A percentile compares a stretch with the other conserved stretches of the same genome.
These are phyloP conservation scores for Chaetomidium leptoderma DNA, from an alignment of 495 filamentous ascomycete genomes.

Conservation along the genomic window DNA sequence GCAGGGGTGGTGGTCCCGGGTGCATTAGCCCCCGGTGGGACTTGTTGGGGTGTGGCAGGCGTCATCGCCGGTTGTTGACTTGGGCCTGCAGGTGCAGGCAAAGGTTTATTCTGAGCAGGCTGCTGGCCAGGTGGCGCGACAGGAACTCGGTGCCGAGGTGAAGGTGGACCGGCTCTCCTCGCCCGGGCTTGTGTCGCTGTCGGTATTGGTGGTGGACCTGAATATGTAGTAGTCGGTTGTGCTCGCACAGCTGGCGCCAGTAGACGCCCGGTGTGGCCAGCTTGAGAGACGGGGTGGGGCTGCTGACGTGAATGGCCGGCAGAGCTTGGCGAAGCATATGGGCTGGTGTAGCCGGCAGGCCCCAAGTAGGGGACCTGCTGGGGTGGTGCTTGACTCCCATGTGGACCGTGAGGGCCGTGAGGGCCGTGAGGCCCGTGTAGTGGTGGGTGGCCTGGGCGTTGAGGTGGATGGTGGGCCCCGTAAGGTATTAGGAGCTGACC, in stretches of 20 bases:
- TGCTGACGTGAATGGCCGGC: background rate
- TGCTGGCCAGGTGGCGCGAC: background rate
- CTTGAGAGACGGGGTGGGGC: background rate
- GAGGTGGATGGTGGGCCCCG: background rate
- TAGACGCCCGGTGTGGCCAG: background rate
- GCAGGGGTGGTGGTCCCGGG: background rate
- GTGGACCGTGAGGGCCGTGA: background rate
- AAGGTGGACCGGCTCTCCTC: background rate
- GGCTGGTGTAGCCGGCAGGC: conserved; percentile 2
- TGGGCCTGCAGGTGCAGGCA: background rate
- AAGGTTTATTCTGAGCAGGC: background rate
- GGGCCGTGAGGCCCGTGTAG: no score
- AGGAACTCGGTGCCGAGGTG: background rate
- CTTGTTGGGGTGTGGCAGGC: background rate
- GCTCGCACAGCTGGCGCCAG: background rate
- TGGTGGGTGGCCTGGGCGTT: background rate
- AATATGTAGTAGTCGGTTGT: background rate
- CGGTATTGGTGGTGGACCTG: background rate
- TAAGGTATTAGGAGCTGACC: background rate
- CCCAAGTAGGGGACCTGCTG: background rate
- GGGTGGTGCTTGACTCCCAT: background rate
- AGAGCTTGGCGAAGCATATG: conserved; percentile 4
- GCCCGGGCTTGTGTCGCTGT: background rate
- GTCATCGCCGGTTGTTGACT: background rate
- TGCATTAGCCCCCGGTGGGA: background rate